These are phyloP conservation scores for Aspergillus pseudoviridinutans DNA, from an alignment of 2,329 filamentous ascomycete genomes.

Conservation along the genomic window DNA sequence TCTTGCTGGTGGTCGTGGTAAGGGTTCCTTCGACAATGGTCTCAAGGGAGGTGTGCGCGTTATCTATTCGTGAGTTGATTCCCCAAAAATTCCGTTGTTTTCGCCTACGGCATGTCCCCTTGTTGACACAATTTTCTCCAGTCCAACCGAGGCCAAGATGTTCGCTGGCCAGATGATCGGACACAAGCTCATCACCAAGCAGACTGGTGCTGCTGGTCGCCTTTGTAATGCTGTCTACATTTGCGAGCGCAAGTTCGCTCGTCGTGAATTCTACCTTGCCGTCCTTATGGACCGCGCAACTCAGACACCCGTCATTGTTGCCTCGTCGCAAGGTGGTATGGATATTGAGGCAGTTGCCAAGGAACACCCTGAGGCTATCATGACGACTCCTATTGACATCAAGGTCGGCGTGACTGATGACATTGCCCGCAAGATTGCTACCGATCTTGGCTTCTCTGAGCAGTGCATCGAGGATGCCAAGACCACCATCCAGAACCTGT, in stretches of 20 bases:
- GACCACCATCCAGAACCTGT: slow-evolving; percentile 96
- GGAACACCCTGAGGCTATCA: slow-evolving; percentile 94
- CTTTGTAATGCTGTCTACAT: slow-evolving; percentile 98
- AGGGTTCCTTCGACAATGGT: slow-evolving; percentile 96
- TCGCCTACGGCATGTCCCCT: neutral
- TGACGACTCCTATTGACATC: slow-evolving; percentile 90
- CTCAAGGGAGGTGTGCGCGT: slow-evolving; percentile 98
- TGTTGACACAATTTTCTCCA: slow-evolving; percentile 25
- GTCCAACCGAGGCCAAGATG: slow-evolving; percentile 88
- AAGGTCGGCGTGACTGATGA: slow-evolving; percentile 93
- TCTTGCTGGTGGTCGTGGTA: slow-evolving; percentile 93
- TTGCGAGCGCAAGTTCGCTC: slow-evolving; percentile 98
- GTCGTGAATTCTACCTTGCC: slow-evolving; percentile 97
- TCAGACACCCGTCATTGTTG: slow-evolving; percentile 91
- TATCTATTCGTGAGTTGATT: slow-evolving; percentile 75
- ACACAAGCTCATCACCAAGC: slow-evolving; percentile 99
- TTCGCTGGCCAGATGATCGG: slow-evolving; percentile 99
- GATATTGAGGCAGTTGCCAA: slow-evolving; percentile 98
- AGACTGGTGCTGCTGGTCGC: slow-evolving; percentile 89
- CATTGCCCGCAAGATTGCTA: slow-evolving; percentile 83
- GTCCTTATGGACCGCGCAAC: slow-evolving; percentile 95
- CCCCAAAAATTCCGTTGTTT: neutral
- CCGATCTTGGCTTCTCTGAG: slow-evolving; percentile 92
- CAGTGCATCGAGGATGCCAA: slow-evolving; percentile 95
- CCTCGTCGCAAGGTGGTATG: slow-evolving; percentile 97